Conservation (phyloP, 2,329 filamentous ascomycete species). For the Diaporthe sp. region DNA sequence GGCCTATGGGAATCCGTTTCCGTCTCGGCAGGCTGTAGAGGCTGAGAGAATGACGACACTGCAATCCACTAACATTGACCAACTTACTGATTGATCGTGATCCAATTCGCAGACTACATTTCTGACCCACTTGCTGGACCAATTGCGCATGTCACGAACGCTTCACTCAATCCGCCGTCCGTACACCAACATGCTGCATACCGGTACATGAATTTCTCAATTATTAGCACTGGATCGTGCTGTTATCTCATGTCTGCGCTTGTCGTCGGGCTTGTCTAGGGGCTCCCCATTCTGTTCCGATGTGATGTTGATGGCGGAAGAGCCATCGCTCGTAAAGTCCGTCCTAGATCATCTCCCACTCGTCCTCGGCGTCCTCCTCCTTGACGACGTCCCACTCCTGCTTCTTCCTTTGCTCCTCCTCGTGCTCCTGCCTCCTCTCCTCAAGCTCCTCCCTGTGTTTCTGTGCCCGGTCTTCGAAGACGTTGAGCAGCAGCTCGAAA, state of each 20-base stretch:
- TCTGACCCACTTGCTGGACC: background rate
- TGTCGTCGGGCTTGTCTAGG: background rate
- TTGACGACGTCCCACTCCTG: slow-evolving; percentile 33
- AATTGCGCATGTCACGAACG: background rate
- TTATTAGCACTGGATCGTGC: background rate
- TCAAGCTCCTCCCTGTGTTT: background rate
- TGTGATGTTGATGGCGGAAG: background rate
- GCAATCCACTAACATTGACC: slow-evolving; percentile 1
- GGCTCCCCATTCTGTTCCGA: background rate
- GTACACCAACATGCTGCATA: background rate
- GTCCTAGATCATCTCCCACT: slow-evolving; percentile 20
- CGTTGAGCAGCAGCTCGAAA: slow-evolving; percentile 9
- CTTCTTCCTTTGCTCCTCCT: slow-evolving; percentile 1
- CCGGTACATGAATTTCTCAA: background rate
- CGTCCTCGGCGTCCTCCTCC: slow-evolving; percentile 13
- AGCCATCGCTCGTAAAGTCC: background rate
- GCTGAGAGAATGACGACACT: slow-evolving; percentile 33
- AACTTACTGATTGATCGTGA: background rate
- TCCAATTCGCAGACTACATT: background rate
- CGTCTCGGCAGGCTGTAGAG: slow-evolving; percentile 26
- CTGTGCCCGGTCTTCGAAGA: background rate
- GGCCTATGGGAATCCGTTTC: background rate
- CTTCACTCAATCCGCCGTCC: background rate
- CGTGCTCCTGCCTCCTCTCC: background rate
- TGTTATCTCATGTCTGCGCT: background rate